Evolutionary conservation across 176 grass and related monocot species (phyloP), one percentile per base, ranked within the genome.

Genomic region (Hordeum marinum): DNA sequence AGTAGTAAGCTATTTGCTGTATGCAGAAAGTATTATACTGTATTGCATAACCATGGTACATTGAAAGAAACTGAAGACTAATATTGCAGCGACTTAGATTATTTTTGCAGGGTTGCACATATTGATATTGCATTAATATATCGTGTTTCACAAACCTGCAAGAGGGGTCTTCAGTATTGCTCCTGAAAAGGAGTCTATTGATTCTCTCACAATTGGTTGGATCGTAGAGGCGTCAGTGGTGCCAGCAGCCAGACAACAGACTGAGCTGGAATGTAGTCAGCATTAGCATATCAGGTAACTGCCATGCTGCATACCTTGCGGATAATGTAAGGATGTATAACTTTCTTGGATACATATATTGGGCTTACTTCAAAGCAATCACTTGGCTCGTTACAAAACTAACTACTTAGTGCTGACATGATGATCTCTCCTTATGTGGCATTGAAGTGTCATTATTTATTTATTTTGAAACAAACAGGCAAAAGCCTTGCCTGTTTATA

Each of bases 201-300:
- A 34, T 34, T 34, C 32, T 34, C 32, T 34, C 32, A 1, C 32
- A 34, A 34, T 34, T 34, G 32, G 32, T 34, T 34, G 32, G 32
- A 34, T 34, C 32, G 32, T 34, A 34, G 32, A 34, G 32, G 32
- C 32, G 32, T 57, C 54, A 57, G 2, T 77, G 63, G 62, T 78
- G 23, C 34, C 27, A 68, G 60, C 17, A 61, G 14, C 23, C 9
- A 25, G 64, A 72, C 43, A 73, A 37, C 52, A 71, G 23, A 57
- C 26, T 63, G 20, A 79, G 66, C 60, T 68, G 25, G 39, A 73
- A 23, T 31, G 32, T 15, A 87, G 24, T 62, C 2, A 54, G 57
- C 75, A 74, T 36, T 59, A 63, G 45, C 79, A 73, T 86, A n/a
- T 63, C 31, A 77, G 80, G 83, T 77, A 82, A 31, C 14, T 78